phyloP scores from a whole-genome alignment of 2,329 filamentous ascomycete genomes.

The Elsinoe australis region DNA sequence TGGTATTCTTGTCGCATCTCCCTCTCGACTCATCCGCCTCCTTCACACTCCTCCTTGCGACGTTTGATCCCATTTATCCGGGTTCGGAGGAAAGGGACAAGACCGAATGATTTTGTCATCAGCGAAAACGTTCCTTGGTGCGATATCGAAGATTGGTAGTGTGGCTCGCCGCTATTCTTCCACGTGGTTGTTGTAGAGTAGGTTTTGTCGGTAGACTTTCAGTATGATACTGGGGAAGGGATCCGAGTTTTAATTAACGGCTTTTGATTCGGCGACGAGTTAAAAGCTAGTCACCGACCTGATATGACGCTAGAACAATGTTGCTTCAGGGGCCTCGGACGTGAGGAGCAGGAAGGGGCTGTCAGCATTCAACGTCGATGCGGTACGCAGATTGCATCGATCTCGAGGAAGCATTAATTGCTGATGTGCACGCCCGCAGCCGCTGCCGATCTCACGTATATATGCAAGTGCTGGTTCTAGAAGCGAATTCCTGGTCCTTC shows the following conservation, averaged over 20 bases:
- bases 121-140: background rate
- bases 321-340: no score
- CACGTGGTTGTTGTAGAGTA: no score
- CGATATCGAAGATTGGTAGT: no score
- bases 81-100: constrained; percentile 13
- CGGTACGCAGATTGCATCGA: background rate
- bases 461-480: background rate
- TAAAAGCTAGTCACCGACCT: no score
- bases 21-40: background rate
- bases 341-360: no score
- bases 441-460: background rate
- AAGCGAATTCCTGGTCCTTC: background rate
- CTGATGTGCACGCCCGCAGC: constrained; percentile 8
- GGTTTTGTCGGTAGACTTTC: no score
- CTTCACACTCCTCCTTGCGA: background rate
- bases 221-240: no score
- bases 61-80: constrained; percentile 12
- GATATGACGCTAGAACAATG: no score
- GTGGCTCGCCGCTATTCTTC: no score
- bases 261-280: no score
- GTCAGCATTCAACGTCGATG: background rate
- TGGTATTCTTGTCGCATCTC: constrained; percentile 4
- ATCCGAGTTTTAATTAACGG: no score
- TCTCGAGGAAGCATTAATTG: background rate
- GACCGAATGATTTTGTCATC: background rate